Base-by-base conservation (phyloP, 495 filamentous ascomycete genomes). In the Penicillium chermesinum region DNA sequence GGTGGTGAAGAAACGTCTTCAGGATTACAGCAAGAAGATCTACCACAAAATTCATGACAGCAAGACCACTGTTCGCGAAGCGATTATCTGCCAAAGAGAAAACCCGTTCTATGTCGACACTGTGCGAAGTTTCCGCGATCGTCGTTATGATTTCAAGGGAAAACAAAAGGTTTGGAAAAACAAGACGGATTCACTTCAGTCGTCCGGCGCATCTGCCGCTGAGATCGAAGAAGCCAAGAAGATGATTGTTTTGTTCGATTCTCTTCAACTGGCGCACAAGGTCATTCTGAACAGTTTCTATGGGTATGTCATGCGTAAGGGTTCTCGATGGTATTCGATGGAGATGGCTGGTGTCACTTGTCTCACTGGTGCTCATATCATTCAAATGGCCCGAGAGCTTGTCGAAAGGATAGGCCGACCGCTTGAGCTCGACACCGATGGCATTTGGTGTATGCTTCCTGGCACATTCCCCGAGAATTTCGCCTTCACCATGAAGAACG, bases 231-330 rank as follows among this genome's bases (percentile, higher is more conserved):
- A 88, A 50, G 93, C 88, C 7, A 97, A 96, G 70, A 99, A 99
- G 71, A 97, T 99, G 93, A 90, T 96, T 44, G 71, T 97, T 37
- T 74, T 99, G 2, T 99, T 89, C 61, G 93, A 99, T 62, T 99
- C 93, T 0, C 67, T 99, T 42, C 93, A 99, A 64, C 74, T 99
- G 61, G 93, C 93, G 0, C 93, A 98, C 70, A 99, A 99, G 61
- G 91, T 96, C 71, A 99, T 99, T 74, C 67, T 99, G 43, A 99
- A 99, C 75, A 93, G 87, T 59, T 99, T 99, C 73, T 99, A 99
- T 57, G 93, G 93, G 44, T 99, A 99, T 63, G 93, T 97, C 53
- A 99, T 99, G 93, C 77, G 93, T 67, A 99, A 99, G 65, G 93
- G 93, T 4, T 96, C 91, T 34, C 79, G 93, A 41, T 99, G 93